Conservation (phyloP, 1,284 basidiomycete species). For the Xanthoconium separans region DNA sequence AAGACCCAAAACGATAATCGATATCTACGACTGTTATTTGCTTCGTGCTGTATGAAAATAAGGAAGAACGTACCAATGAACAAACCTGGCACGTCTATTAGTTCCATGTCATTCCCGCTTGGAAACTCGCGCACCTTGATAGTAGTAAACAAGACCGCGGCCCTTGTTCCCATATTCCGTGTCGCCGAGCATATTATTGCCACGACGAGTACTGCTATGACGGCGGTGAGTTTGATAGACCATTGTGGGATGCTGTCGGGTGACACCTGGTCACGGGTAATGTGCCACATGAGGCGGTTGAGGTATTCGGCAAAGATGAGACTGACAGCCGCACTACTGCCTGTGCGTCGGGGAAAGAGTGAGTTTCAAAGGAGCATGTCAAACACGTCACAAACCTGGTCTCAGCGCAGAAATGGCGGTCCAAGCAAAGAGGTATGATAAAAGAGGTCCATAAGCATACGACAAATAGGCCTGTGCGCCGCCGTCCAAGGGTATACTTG, state of each 20-base stretch:
- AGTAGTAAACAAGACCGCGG: conserved; percentile 82
- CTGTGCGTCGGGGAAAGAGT: conserved; percentile 34
- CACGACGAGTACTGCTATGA: conserved; percentile 70
- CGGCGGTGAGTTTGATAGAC: conserved; percentile 90
- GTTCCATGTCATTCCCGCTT: neutral
- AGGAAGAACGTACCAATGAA: conserved; percentile 46
- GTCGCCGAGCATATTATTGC: conserved; percentile 79
- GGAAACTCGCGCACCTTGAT: conserved; percentile 64
- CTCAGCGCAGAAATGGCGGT: conserved; percentile 87
- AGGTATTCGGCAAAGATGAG: conserved; percentile 86
- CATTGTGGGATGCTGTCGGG: conserved; percentile 83
- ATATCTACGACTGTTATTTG: conserved; percentile 42
- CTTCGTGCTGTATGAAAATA: neutral
- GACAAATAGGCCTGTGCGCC: conserved; percentile 91
- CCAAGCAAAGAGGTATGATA: conserved; percentile 88
- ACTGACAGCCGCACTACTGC: conserved; percentile 66
- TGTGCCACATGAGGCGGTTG: conserved; percentile 75
- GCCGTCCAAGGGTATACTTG: conserved; percentile 77
- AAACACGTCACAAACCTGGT: conserved; percentile 50
- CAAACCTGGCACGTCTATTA: conserved; percentile 43
- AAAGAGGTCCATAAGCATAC: conserved; percentile 85
- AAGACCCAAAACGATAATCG: conserved; percentile 72
- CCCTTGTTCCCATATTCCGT: conserved; percentile 76
- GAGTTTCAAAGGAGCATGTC: neutral
- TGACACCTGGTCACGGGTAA: conserved; percentile 59